Evolutionary conservation across 768 basidiomycete genomes (phyloP).

Genomic region (Sporobolomyces pararoseus): DNA sequence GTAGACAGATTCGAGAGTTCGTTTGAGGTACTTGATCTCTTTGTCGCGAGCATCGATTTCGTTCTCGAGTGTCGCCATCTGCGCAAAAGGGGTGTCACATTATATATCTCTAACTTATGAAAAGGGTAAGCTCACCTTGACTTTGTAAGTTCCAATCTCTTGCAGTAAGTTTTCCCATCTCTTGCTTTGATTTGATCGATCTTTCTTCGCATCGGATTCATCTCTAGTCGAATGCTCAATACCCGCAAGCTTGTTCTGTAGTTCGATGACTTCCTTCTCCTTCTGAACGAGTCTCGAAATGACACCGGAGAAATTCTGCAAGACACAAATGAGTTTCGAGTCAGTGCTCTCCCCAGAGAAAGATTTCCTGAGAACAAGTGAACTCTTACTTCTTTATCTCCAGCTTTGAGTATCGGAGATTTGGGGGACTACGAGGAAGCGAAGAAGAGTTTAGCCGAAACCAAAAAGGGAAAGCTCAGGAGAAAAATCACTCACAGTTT

Average conservation of each 20-base stretch:
- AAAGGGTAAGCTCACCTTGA: slow-evolving; percentile 55
- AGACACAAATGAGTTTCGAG: background rate
- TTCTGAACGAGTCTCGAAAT: slow-evolving; percentile 76
- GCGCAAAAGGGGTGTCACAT: background rate
- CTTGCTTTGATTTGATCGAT: slow-evolving; percentile 59
- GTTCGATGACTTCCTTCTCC: slow-evolving; percentile 74
- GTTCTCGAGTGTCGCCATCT: slow-evolving; percentile 61
- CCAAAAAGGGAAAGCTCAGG: background rate
- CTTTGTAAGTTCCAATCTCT: slow-evolving; percentile 68
- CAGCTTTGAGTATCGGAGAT: slow-evolving; percentile 51
- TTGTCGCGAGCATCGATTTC: slow-evolving; percentile 61
- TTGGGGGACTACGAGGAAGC: slow-evolving; percentile 48
- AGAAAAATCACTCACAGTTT: background rate
- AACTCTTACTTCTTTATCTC: slow-evolving; percentile 59
- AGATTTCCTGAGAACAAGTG: background rate
- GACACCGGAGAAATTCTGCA: slow-evolving; percentile 65
- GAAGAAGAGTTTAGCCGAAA: background rate
- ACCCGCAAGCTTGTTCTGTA: slow-evolving; percentile 67
- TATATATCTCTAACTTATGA: background rate
- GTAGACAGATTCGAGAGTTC: slow-evolving; percentile 82
- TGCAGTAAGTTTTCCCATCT: slow-evolving; percentile 70
- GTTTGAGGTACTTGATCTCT: slow-evolving; percentile 70
- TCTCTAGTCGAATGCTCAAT: slow-evolving; percentile 44
- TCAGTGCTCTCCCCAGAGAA: too few relatives aligned
- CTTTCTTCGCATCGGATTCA: slow-evolving; percentile 71